Evolutionary conservation across 371 early-diverging fungal genomes (phyloP), one percentile per base, ranked within the genome.

Genomic region (Mortierella sp.): DNA sequence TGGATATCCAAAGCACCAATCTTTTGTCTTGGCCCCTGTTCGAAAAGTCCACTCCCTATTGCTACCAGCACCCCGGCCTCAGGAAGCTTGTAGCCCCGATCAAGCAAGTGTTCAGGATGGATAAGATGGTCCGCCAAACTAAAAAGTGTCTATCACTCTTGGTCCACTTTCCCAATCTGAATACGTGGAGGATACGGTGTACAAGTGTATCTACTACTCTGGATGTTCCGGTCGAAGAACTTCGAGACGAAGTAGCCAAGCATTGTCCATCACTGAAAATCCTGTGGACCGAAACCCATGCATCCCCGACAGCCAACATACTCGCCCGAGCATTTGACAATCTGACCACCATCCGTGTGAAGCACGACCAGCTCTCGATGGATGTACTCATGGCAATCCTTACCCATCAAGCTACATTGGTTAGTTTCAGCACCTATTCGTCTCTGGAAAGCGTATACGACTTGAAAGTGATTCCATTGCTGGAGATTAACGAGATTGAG

Each of bases 331-430:
- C 24, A 17, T 47, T 47, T 47, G 7, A 25, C 2, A 8, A 24
- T 22, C 24, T 47, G 19, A 25, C 17, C 17, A 8, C n/a, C n/a
- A 22, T 47, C 3, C 22, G 24, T 24, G 5, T 47, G 5, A 3
- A 8, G 22, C 7, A 13, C 24, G 24, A 25, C n/a, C 10, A 47
- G 3, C 10, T 53, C 21, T 53, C 53, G 22, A 6, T 39, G 10
- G 40, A 37, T 6, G 8, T 53, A 7, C 12, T 39, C 53, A 53
- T 53, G 53, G 53, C 53, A 13, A 53, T 53, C 22, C 14, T 34
- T 39, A 21, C 17, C 8, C 53, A 53, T 53, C 17, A 10, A 8
- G 40, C 34, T 21, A 53, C 53, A 0, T 7, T 53, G 19, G 25
- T n/a, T n/a, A 47, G 47, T 10, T 3, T 22, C n/a, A n/a, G n/a